phyloP scores from a whole-genome alignment of 2,329 filamentous ascomycete genomes.

The Fusarium palustre region DNA sequence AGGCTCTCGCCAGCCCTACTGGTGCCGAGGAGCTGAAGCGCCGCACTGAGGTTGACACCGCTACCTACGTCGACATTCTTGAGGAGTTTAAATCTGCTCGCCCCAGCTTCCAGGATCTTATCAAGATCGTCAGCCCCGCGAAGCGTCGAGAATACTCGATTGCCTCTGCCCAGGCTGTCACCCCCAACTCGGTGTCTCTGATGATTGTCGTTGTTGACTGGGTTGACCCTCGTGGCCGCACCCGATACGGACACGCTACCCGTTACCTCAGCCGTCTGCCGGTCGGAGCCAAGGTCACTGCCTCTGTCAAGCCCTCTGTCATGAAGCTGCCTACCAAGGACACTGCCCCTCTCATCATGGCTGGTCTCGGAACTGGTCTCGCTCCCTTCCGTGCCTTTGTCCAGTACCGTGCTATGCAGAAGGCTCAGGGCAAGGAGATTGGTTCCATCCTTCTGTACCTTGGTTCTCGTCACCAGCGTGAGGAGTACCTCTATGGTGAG shows the following conservation, averaged over 20 bases:
- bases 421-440: slow-evolving; percentile 95
- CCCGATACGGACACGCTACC: slow-evolving; percentile 92
- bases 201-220: slow-evolving; percentile 98
- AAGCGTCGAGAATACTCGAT: slow-evolving; percentile 99
- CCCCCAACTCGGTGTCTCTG: slow-evolving; percentile 86
- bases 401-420: slow-evolving; percentile 97
- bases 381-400: slow-evolving; percentile 99
- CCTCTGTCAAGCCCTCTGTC: slow-evolving; percentile 95
- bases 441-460: slow-evolving; percentile 95
- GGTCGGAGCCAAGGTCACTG: slow-evolving; percentile 83
- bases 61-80: slow-evolving; percentile 91
- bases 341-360: slow-evolving; percentile 97
- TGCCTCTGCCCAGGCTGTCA: slow-evolving; percentile 94
- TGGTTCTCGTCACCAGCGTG: slow-evolving; percentile 94
- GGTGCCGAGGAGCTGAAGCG: slow-evolving; percentile 93
- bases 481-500: slow-evolving; percentile 98
- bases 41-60: slow-evolving; percentile 87
- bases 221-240: slow-evolving; percentile 88
- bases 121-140: slow-evolving; percentile 87
- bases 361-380: slow-evolving; percentile 95
- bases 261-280: slow-evolving; percentile 84
- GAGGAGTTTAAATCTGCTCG: slow-evolving; percentile 91
- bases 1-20: slow-evolving; percentile 79
- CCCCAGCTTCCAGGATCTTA: slow-evolving; percentile 87
- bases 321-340: slow-evolving; percentile 96